Conservation (phyloP, 345 rosid genomes). For the Aquilaria yunnanensis region DNA sequence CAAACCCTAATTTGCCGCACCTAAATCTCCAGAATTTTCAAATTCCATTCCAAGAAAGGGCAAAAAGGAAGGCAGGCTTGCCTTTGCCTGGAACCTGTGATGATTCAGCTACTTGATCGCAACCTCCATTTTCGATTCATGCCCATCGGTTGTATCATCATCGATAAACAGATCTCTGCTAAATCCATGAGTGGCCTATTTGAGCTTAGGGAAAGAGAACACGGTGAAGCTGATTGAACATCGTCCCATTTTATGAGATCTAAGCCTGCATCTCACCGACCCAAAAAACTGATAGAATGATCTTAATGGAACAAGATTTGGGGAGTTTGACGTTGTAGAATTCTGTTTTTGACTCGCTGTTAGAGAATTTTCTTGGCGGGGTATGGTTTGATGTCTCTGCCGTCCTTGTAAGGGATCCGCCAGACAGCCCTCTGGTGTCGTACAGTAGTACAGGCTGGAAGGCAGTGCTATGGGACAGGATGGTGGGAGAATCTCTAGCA, state of each 20-base stretch:
- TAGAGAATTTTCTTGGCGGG: constrained; percentile 81
- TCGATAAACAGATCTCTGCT: constrained; percentile 44
- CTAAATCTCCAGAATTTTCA: too few species aligned
- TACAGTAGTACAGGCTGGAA: constrained; percentile 81
- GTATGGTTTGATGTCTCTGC: constrained; percentile 82
- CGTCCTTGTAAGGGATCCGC: constrained; percentile 76
- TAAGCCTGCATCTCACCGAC: constrained; percentile 51
- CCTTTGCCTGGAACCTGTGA: too few species aligned
- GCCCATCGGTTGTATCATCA: constrained; percentile 17
- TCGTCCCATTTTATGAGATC: constrained; percentile 37
- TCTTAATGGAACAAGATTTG: constrained; percentile 67
- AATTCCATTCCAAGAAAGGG: constrained; percentile 50
- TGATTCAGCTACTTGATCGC: too few species aligned
- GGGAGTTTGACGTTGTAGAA: constrained; percentile 60
- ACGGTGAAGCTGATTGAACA: constrained; percentile 57
- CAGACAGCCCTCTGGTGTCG: constrained; percentile 88
- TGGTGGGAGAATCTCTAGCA: constrained; percentile 49
- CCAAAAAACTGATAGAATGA: constrained; percentile 51
- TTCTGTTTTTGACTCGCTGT: constrained; percentile 68
- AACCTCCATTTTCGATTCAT: too few species aligned
- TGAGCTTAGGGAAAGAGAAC: constrained; percentile 65
- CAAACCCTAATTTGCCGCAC: too few species aligned
- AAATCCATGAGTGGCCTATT: constrained; percentile 90
- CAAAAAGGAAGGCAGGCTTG: constrained; percentile 9
- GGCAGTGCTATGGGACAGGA: constrained; percentile 36